These are phyloP conservation scores for Fomitopsis schrenkii DNA, from an alignment of 1,284 basidiomycete species.

Conservation along the genomic window DNA sequence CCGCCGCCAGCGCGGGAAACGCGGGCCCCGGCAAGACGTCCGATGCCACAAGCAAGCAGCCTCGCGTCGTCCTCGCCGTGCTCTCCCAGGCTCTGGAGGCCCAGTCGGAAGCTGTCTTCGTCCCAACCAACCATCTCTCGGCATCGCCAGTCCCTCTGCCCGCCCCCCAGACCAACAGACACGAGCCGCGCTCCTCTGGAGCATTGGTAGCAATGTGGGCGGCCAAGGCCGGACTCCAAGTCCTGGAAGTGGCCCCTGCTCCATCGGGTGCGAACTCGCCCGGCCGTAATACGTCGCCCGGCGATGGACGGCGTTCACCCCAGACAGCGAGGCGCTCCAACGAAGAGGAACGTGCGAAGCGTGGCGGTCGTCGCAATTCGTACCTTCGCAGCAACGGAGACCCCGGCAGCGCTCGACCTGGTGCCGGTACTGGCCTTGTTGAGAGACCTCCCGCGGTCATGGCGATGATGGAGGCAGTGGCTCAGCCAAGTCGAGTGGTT, in stretches of 20 bases:
- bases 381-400: slow-evolving; percentile 10
- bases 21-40: slow-evolving; percentile 1
- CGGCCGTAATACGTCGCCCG: background rate
- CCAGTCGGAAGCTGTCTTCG: slow-evolving; percentile 28
- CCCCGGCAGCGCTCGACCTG: slow-evolving; percentile 15
- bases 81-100: slow-evolving; percentile 33
- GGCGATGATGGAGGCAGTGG: slow-evolving; percentile 71
- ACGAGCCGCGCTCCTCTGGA: slow-evolving; percentile 62
- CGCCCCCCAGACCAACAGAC: slow-evolving; percentile 53
- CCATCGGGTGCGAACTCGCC: slow-evolving; percentile 6
- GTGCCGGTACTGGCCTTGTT: slow-evolving; percentile 40
- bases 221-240: slow-evolving; percentile 49
- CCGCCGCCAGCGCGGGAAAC: slow-evolving; percentile 9
- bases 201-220: slow-evolving; percentile 65
- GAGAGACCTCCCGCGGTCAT: slow-evolving; percentile 68
- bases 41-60: slow-evolving; percentile 9
- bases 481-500: slow-evolving; percentile 67
- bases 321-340: slow-evolving; percentile 26
- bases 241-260: slow-evolving; percentile 48
- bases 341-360: slow-evolving; percentile 32
- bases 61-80: slow-evolving; percentile 59
- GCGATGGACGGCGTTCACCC: slow-evolving; percentile 17
- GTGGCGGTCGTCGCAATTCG: slow-evolving; percentile 26
- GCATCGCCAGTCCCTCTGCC: slow-evolving; percentile 62
- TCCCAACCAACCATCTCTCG: slow-evolving; percentile 26